phyloP scores from a whole-genome alignment of 345 rosid species.

The Laguncularia racemosa region DNA sequence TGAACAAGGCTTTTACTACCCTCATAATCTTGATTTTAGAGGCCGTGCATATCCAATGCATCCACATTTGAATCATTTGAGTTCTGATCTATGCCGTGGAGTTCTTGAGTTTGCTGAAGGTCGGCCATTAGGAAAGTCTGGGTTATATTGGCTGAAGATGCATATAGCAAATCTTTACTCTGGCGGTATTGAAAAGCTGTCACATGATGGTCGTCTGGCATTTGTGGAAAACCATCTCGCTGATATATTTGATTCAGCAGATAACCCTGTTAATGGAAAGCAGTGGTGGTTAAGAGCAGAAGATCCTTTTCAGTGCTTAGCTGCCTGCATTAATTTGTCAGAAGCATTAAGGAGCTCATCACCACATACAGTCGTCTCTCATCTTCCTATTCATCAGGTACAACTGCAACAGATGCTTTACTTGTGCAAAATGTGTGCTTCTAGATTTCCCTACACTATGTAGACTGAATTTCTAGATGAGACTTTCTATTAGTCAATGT shows the following conservation, averaged over 20 bases:
- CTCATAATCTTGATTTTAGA: slow-evolving; percentile 96
- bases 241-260: slow-evolving; percentile 89
- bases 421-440: not conserved
- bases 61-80: slow-evolving; percentile 86
- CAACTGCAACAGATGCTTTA: slow-evolving; percentile 7
- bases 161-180: slow-evolving; percentile 84
- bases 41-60: slow-evolving; percentile 99
- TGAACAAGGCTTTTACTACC: slow-evolving; percentile 96
- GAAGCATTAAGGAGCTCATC: slow-evolving; percentile 84
- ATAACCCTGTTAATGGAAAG: slow-evolving; percentile 74
- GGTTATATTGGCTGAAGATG: slow-evolving; percentile 83
- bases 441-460: not conserved
- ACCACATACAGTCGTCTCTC: slow-evolving; percentile 59
- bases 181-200: slow-evolving; percentile 88
- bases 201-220: slow-evolving; percentile 77
- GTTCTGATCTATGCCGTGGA: slow-evolving; percentile 96
- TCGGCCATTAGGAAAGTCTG: slow-evolving; percentile 79
- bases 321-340: slow-evolving; percentile 77
- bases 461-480: no score
- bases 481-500: no score
- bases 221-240: slow-evolving; percentile 78
- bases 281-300: slow-evolving; percentile 96
- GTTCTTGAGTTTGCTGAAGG: slow-evolving; percentile 94
- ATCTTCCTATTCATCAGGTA: slow-evolving; percentile 97
- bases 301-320: slow-evolving; percentile 98